These are phyloP conservation scores for Kwoniella newhampshirensis DNA, from an alignment of 768 basidiomycete genomes.

Conservation along the genomic window DNA sequence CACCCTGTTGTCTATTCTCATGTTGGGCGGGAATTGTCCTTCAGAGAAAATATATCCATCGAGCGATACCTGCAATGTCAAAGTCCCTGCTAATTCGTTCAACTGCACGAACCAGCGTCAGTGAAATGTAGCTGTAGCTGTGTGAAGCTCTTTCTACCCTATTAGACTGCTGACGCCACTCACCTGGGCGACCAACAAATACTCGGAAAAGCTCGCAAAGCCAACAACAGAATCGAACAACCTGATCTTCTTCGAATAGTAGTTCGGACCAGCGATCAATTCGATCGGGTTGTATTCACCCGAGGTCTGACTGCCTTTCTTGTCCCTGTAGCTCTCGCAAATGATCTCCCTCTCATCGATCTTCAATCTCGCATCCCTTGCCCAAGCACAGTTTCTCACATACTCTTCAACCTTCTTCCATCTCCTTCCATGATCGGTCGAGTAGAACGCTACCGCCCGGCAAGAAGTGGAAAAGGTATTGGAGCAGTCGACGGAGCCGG, in stretches of 20 bases:
- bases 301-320: constrained; percentile 71
- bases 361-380: constrained; percentile 70
- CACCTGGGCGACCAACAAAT: constrained; percentile 91
- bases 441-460: constrained; percentile 71
- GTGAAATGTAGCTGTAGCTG: background rate
- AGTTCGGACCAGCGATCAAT: constrained; percentile 73
- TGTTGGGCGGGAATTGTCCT: constrained; percentile 84
- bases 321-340: constrained; percentile 82
- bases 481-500: constrained; percentile 69
- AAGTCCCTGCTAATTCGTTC: constrained; percentile 56
- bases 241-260: constrained; percentile 68
- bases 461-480: constrained; percentile 60
- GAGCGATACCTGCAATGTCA: constrained; percentile 87
- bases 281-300: constrained; percentile 70
- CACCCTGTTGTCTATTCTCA: constrained; percentile 87
- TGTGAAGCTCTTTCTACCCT: background rate
- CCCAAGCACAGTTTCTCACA: constrained; percentile 89
- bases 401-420: constrained; percentile 82
- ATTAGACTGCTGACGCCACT: too few relatives aligned
- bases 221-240: constrained; percentile 87
- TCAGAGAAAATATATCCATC: constrained; percentile 82
- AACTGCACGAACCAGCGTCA: constrained; percentile 56
- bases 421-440: constrained; percentile 69
- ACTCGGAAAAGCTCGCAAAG: constrained; percentile 89
- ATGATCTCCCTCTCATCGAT: constrained; percentile 85